These are phyloP conservation scores for Phytophthora agathidicida DNA, from an alignment of 352 stramenopile species.

Conservation along the genomic window DNA sequence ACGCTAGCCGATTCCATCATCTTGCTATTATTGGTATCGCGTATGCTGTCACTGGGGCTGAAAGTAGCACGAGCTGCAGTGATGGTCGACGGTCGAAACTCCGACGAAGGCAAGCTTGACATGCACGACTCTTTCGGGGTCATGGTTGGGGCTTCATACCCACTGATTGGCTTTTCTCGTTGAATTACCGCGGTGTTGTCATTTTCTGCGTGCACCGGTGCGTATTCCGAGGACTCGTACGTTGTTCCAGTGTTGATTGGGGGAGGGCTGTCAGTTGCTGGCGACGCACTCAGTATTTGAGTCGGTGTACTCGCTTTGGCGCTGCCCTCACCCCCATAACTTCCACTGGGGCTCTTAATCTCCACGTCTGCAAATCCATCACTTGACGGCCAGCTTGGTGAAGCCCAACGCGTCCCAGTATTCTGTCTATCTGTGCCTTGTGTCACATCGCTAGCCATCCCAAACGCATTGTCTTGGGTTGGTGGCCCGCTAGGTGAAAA, in stretches of 20 bases:
- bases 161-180: conserved; percentile 3
- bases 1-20: conserved; percentile 32
- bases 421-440: conserved; percentile 16
- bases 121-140: conserved; percentile 8
- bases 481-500: conserved; percentile 4
- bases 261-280: conserved; percentile 15
- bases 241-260: not conserved
- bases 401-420: conserved; percentile 10
- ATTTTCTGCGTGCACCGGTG: not conserved
- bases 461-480: conserved; percentile 6
- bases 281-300: conserved; percentile 15
- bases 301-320: conserved; percentile 8
- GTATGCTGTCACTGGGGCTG: conserved; percentile 3
- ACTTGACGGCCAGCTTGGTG: conserved; percentile 12
- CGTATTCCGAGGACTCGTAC: conserved; percentile 8
- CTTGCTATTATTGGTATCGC: conserved; percentile 22
- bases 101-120: conserved; percentile 5
- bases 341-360: conserved; percentile 2
- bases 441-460: not conserved
- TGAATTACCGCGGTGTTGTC: not conserved
- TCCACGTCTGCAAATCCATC: conserved; percentile 16
- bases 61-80: conserved; percentile 21
- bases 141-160: conserved; percentile 17
- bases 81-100: conserved; percentile 18
- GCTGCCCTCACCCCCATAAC: not conserved